These are phyloP conservation scores for Macadamia integrifolia DNA, from an alignment of 164 flowering plant species.

Conservation along the genomic window DNA sequence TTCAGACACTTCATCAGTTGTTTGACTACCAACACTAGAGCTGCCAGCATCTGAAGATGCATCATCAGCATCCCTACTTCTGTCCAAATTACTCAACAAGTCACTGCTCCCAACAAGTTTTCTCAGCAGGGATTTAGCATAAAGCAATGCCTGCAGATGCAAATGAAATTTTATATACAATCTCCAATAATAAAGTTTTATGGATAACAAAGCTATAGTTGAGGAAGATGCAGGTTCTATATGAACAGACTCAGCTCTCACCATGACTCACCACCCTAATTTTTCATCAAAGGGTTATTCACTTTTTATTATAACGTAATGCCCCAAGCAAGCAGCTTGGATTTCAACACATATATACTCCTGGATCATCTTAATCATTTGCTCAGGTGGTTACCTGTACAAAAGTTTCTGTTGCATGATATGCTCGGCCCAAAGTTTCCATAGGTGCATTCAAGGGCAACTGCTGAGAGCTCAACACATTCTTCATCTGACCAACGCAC, in stretches of 20 bases:
- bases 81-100: conserved; percentile 54
- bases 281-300: background rate
- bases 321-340: background rate
- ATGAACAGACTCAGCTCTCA: background rate
- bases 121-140: conserved; percentile 71
- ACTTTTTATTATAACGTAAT: background rate
- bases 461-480: conserved; percentile 68
- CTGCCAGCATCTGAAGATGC: conserved; percentile 95
- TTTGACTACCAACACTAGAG: conserved; percentile 81
- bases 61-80: conserved; percentile 78
- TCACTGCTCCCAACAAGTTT: conserved; percentile 71
- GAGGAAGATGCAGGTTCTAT: background rate
- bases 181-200: background rate
- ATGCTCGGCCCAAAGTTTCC: conserved; percentile 90
- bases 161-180: conserved; percentile 3
- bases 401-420: conserved; percentile 94
- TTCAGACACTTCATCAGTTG: conserved; percentile 80
- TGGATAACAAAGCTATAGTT: background rate
- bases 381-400: conserved; percentile 57
- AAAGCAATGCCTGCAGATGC: conserved; percentile 56
- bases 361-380: background rate
- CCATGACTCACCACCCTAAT: background rate
- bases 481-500: conserved; percentile 83
- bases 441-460: conserved; percentile 82
- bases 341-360: background rate